Conservation (phyloP, 371 early-diverging fungal species). For the Mortierella polycephala region DNA sequence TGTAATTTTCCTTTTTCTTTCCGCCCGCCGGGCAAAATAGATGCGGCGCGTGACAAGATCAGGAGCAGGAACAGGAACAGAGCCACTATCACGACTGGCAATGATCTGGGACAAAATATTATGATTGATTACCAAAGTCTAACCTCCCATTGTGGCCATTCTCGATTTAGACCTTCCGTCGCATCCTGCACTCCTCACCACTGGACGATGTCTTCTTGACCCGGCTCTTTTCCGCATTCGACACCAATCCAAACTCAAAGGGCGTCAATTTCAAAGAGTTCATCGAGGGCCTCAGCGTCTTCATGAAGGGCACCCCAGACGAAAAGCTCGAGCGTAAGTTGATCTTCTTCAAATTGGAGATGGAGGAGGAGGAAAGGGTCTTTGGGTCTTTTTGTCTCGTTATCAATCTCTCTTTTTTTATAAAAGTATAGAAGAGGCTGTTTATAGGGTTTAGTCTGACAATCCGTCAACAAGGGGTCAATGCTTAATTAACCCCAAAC, state of each 20-base stretch:
- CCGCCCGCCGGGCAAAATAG: neutral
- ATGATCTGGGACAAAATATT: neutral
- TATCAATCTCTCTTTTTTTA: neutral
- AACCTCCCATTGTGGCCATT: neutral
- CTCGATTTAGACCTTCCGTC: conserved; percentile 42
- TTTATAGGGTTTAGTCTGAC: neutral
- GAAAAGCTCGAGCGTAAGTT: conserved; percentile 81
- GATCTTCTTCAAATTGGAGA: too few relatives aligned
- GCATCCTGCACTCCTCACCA: conserved; percentile 60
- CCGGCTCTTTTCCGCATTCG: conserved; percentile 84
- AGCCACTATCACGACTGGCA: too few relatives aligned
- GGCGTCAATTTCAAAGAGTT: conserved; percentile 82
- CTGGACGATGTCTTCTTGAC: conserved; percentile 81
- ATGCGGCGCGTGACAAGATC: too few relatives aligned
- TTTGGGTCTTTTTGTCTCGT: neutral
- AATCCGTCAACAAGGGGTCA: conserved; percentile 12
- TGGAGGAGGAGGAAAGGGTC: too few relatives aligned
- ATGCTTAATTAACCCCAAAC: conserved; percentile 10
- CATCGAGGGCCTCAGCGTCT: conserved; percentile 79
- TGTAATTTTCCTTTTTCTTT: conserved; percentile 4
- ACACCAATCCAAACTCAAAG: conserved; percentile 71
- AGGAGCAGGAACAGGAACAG: too few relatives aligned
- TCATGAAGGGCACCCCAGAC: conserved; percentile 84
- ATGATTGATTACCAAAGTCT: neutral
- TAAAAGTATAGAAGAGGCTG: too few relatives aligned